Conservation (phyloP, 1,284 basidiomycete genomes). For the Stereum hirsutum region DNA sequence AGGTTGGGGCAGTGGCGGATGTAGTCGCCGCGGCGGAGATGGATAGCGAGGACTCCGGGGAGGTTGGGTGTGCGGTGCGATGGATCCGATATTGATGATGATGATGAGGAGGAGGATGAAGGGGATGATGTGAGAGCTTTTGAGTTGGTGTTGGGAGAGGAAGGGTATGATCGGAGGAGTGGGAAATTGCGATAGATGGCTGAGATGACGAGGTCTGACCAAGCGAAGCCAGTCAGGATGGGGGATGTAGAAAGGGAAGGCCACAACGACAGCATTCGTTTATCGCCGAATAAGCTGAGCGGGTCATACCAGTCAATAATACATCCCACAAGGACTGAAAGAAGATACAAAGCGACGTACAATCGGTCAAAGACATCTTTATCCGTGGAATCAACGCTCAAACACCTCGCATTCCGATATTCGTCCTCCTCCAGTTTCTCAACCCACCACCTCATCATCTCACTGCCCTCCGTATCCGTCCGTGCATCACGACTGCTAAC, state of each 20-base stretch:
- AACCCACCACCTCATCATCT: slow-evolving; percentile 26
- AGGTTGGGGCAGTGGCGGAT: slow-evolving; percentile 38
- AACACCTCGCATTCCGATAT: slow-evolving; percentile 26
- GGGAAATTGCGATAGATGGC: slow-evolving; percentile 25
- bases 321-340: too few relatives aligned
- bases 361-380: slow-evolving; percentile 21
- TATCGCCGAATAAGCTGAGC: slow-evolving; percentile 12
- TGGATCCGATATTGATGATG: background rate
- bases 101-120: background rate
- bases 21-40: slow-evolving; percentile 55
- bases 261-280: slow-evolving; percentile 26
- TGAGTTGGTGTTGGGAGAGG: slow-evolving; percentile 7
- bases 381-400: slow-evolving; percentile 19
- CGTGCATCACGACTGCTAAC: slow-evolving; percentile 17
- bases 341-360: slow-evolving; percentile 18
- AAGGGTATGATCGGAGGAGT: slow-evolving; percentile 18
- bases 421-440: slow-evolving; percentile 19
- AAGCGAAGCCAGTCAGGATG: slow-evolving; percentile 24
- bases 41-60: slow-evolving; percentile 41
- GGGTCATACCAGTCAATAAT: too few relatives aligned
- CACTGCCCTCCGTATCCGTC: slow-evolving; percentile 10
- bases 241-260: slow-evolving; percentile 26
- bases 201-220: slow-evolving; percentile 28
- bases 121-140: too few relatives aligned
- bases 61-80: slow-evolving; percentile 7